phyloP scores from a whole-genome alignment of 306 rosid species.

The Alnus glutinosa region DNA sequence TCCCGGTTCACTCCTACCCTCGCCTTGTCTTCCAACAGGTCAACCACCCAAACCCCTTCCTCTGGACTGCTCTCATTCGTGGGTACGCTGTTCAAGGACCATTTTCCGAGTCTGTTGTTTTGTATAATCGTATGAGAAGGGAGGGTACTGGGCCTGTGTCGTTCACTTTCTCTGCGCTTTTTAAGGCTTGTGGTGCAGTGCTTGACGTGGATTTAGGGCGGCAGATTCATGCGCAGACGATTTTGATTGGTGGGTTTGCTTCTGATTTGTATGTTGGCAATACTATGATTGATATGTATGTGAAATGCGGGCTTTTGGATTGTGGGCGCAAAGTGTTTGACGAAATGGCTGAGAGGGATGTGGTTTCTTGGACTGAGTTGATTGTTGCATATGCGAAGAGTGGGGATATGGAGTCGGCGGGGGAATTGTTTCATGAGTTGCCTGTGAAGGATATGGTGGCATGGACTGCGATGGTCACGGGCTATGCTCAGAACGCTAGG shows the following conservation, averaged over 20 bases:
- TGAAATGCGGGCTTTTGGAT: slow-evolving; percentile 49
- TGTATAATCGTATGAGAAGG: slow-evolving; percentile 55
- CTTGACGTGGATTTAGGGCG: slow-evolving; percentile 43
- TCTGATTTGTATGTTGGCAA: slow-evolving; percentile 73
- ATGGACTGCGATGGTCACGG: slow-evolving; percentile 84
- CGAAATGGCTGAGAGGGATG: slow-evolving; percentile 79
- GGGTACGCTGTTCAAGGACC: slow-evolving; percentile 58
- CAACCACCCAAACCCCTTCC: slow-evolving; percentile 65
- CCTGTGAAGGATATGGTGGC: slow-evolving; percentile 73
- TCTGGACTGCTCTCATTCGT: slow-evolving; percentile 80
- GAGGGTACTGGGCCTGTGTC: slow-evolving; percentile 50
- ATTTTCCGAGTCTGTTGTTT: slow-evolving; percentile 37
- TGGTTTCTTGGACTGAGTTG: slow-evolving; percentile 75
- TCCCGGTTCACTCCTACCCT: slow-evolving; percentile 58
- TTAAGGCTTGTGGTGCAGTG: slow-evolving; percentile 49
- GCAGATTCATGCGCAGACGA: slow-evolving; percentile 70
- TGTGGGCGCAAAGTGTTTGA: slow-evolving; percentile 70
- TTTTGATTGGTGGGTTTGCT: slow-evolving; percentile 63
- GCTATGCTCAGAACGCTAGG: slow-evolving; percentile 74
- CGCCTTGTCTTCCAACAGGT: slow-evolving; percentile 59
- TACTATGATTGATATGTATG: slow-evolving; percentile 70
- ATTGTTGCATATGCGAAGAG: slow-evolving; percentile 61
- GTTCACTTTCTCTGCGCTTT: slow-evolving; percentile 75
- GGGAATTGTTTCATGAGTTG: slow-evolving; percentile 58
- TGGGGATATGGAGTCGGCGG: slow-evolving; percentile 64